Evolutionary conservation across 331 rosid genomes (phyloP), one percentile per base, ranked within the genome.

Genomic region (Arachis monticola): DNA sequence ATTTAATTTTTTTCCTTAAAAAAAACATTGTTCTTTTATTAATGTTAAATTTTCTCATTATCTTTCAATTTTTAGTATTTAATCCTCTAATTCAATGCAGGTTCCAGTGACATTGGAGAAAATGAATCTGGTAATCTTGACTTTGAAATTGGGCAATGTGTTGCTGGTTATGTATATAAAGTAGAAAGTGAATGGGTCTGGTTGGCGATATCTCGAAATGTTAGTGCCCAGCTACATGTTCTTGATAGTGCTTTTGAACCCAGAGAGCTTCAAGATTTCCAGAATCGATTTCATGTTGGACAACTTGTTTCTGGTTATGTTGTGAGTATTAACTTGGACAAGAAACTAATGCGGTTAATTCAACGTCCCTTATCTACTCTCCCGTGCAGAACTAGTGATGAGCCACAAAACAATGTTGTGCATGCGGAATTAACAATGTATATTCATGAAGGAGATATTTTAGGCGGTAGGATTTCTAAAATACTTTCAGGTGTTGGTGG

Each of bases 181-280:
- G 96, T 92, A 56, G 96, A 88, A 32, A 73, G 87, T 17, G 97
- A 92, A 30, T 92, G 99, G 99, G 86, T 87, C 64, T 86, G 93
- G 97, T 70, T 94, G 79, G 70, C 96, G 47, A 79, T 88, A 73
- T 86, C 97, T 45, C 89, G 91, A 64, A 77, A 80, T 78, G 82
- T 87, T 11, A 85, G 84, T 74, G 99, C 93, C 66, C 93, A 82
- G 74, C 83, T 94, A 38, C 83, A 85, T 79, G 79, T 94, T 82
- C 96, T 94, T 22, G 97, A 94, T 72, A 90, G 89, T 82, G 74
- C 97, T 40, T 77, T 80, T 13, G 96, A 94, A 77, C 96, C 99
- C 57, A 78, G 78, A 77, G 97, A 90, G 67, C 96, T 92, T 66
- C 67, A 76, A 75, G 75, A 84, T 52, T 90, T 94, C 79, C 87